Evolutionary conservation across 192 early-diverging fungal genomes (phyloP).

Genomic region (Physocladia obscura): DNA sequence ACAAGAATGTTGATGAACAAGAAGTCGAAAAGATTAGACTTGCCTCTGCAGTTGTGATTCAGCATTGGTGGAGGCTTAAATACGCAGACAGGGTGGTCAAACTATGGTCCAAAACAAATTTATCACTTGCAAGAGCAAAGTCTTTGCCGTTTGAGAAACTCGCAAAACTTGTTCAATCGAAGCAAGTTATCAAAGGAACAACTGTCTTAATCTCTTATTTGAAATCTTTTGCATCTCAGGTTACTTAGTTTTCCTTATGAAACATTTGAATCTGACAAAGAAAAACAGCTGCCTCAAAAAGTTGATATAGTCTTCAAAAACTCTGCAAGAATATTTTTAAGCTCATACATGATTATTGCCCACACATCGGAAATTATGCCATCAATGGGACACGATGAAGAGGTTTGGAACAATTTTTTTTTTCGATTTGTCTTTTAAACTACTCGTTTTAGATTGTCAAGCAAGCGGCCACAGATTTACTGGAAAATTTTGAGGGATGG

Average conservation of each 20-base stretch:
- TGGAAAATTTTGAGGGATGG: conserved; percentile 45
- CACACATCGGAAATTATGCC: conserved; percentile 65
- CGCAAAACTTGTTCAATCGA: conserved; percentile 34
- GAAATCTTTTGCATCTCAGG: not conserved
- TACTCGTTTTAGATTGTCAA: conserved; percentile 31
- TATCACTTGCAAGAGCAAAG: conserved; percentile 11
- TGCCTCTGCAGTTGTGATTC: conserved; percentile 23
- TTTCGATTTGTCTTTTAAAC: not conserved
- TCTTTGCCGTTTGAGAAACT: conserved; percentile 43
- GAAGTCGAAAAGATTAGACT: conserved; percentile 14
- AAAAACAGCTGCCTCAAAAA: not conserved
- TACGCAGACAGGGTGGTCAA: not conserved
- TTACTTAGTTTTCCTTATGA: not conserved
- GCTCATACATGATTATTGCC: conserved; percentile 68
- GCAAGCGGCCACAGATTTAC: conserved; percentile 26
- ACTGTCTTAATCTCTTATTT: conserved; percentile 30
- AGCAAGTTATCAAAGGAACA: conserved; percentile 40
- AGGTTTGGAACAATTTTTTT: conserved; percentile 39
- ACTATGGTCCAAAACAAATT: not conserved
- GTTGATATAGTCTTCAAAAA: conserved; percentile 35
- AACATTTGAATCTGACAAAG: not conserved
- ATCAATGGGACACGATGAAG: conserved; percentile 49
- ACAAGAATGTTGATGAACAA: conserved; percentile 5
- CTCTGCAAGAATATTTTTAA: conserved; percentile 67
- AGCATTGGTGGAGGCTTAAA: conserved; percentile 29